phyloP scores from a whole-genome alignment of 176 grass and related monocot species.

The Oryza glumipatula region DNA sequence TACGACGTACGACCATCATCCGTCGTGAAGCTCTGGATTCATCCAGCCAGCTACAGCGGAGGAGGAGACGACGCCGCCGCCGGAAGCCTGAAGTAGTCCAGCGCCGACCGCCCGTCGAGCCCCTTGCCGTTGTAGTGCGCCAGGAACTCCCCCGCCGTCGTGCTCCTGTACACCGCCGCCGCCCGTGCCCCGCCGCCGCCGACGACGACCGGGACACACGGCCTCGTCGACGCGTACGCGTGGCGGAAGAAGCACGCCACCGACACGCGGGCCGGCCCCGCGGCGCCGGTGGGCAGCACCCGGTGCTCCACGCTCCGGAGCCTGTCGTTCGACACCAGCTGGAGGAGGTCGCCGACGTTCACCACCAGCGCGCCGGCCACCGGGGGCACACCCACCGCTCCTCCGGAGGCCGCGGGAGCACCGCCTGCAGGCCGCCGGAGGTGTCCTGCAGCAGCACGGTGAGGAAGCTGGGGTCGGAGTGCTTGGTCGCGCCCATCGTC shows the following conservation, averaged over 20 bases:
- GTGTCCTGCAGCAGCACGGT: slow-evolving; percentile 48
- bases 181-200: too few species aligned
- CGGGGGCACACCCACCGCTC: slow-evolving; percentile 10
- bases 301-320: slow-evolving; percentile 17
- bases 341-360: background rate
- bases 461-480: slow-evolving; percentile 55
- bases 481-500: slow-evolving; percentile 40
- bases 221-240: slow-evolving; percentile 5
- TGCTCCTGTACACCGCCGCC: slow-evolving; percentile 41
- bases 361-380: slow-evolving; percentile 4
- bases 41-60: too few species aligned
- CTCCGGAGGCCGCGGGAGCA: background rate
- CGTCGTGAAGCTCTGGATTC: too few species aligned
- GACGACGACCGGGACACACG: slow-evolving; percentile 29
- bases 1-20: too few species aligned
- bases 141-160: slow-evolving; percentile 40
- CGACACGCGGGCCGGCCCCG: background rate
- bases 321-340: background rate
- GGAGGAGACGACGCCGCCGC: background rate
- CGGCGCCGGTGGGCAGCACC: background rate
- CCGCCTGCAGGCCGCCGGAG: background rate
- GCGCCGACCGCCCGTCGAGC: slow-evolving; percentile 46
- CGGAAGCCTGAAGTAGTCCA: slow-evolving; percentile 34
- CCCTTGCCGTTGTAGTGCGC: slow-evolving; percentile 42
- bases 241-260: background rate